Evolutionary conservation across 768 basidiomycete species (phyloP), one percentile per base, ranked within the genome.

Genomic region (Lactarius evosmus): DNA sequence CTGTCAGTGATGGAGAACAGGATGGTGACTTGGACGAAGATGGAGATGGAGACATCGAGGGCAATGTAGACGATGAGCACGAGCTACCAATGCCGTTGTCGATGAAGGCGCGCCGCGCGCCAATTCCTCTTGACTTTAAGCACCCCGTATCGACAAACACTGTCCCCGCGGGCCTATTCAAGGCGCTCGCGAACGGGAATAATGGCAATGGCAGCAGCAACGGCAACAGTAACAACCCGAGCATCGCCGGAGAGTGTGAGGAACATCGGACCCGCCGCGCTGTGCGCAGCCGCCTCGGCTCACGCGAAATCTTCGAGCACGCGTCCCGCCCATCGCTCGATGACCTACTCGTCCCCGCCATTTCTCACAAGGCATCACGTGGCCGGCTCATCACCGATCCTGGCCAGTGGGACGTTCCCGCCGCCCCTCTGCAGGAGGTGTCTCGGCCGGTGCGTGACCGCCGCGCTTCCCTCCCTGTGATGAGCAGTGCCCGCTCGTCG

Each of bases 81-180:
- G 74, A 73, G 57, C 66, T 78, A 30, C 74, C 74, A 0, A 66
- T 75, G 60, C 77, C 77, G 16, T 70, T 73, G 22, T 65, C 72
- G 41, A 68, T 69, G 32, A 80, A 78, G 67, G 69, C 79, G 38
- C 88, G 84, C 72, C 87, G 88, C 50, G 84, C 89, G 7, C 91
- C 89, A 11, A 86, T 91, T 62, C 90, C 89, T 17, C 72, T 84
- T n/a, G 90, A 93, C 73, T 94, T 92, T 78, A 85, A 79, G 70
- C 84, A 84, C 62, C 80, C 85, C 19, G 74, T 80, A 14, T 81
- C 82, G 17, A 84, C 78, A 36, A 91, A 90, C 69, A 93, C 89
- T 7, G 87, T 93, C 9, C 92, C 92, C 22, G 92, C 92, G 36
- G 90, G 90, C 2, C 71, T 93, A 61, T 94, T 94, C 82, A 93